Percentiles rank a stretch among this genome's conserved stretches.
phyloP scores from a whole-genome alignment of 257 asterid species.

The Solanum clarkiae region DNA sequence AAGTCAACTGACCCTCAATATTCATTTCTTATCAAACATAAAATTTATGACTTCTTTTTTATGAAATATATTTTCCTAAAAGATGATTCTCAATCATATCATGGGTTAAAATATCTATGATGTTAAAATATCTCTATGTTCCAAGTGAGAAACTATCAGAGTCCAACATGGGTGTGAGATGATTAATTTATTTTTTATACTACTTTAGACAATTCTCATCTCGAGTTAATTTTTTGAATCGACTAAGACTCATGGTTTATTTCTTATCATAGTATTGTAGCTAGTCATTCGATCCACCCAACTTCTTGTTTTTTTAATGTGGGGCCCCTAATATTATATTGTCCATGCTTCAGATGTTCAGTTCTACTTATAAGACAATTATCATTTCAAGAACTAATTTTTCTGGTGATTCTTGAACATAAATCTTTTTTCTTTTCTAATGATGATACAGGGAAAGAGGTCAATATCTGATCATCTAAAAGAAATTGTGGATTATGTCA shows the following conservation, averaged over 20 bases:
- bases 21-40: background rate
- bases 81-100: background rate
- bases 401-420: background rate
- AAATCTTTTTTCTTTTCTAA: background rate
- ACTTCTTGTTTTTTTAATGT: background rate
- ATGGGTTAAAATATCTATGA: background rate
- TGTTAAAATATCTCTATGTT: background rate
- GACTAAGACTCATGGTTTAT: background rate
- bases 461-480: background rate
- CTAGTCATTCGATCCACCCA: background rate
- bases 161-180: background rate
- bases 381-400: background rate
- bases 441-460: background rate
- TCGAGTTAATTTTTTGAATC: background rate
- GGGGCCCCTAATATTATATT: background rate
- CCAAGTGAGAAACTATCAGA: background rate
- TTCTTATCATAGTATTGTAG: background rate
- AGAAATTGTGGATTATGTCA: slow-evolving; percentile 2
- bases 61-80: too few relatives aligned
- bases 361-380: background rate
- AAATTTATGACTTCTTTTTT: too few relatives aligned
- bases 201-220: background rate
- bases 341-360: background rate
- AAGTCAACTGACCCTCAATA: background rate
- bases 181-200: background rate